phyloP scores from a whole-genome alignment of 208 protist genomes.

The Leishmania lainsoni region DNA sequence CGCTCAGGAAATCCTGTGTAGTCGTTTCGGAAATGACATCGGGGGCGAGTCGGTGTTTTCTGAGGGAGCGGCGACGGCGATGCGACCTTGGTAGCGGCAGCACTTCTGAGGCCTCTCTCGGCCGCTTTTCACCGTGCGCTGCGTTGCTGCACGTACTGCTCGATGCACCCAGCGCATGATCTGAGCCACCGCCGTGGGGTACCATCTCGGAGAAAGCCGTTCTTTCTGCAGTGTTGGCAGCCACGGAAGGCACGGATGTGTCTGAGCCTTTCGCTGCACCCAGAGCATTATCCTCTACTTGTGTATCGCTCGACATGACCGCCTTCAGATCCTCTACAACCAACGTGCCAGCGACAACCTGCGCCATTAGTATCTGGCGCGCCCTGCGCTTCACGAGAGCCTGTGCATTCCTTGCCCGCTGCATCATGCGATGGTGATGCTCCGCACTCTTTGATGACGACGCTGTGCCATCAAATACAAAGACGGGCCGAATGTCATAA shows the following conservation, averaged over 20 bases:
- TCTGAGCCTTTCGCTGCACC: background rate
- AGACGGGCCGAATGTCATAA: slow-evolving; percentile 85
- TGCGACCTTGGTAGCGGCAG: background rate
- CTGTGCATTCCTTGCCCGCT: slow-evolving; percentile 36
- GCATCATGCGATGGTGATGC: slow-evolving; percentile 50
- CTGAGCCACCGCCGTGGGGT: background rate
- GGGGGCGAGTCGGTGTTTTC: slow-evolving; percentile 30
- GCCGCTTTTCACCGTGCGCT: background rate
- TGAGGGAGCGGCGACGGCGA: background rate
- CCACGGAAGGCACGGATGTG: background rate
- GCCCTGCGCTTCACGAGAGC: slow-evolving; percentile 54
- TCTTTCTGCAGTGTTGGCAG: background rate
- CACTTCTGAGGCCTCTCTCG: background rate
- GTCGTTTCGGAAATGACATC: slow-evolving; percentile 47
- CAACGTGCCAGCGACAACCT: slow-evolving; percentile 61
- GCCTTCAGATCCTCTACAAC: slow-evolving; percentile 33
- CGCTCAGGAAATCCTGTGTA: slow-evolving; percentile 58
- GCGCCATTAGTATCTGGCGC: slow-evolving; percentile 70
- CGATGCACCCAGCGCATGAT: background rate
- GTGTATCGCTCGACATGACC: background rate
- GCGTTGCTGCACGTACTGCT: background rate
- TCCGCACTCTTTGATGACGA: slow-evolving; percentile 63
- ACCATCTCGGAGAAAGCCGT: background rate
- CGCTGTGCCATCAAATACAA: slow-evolving; percentile 87
- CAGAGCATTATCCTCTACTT: background rate